Conservation (phyloP, 306 rosid genomes). For the Cucurbita pepo region DNA sequence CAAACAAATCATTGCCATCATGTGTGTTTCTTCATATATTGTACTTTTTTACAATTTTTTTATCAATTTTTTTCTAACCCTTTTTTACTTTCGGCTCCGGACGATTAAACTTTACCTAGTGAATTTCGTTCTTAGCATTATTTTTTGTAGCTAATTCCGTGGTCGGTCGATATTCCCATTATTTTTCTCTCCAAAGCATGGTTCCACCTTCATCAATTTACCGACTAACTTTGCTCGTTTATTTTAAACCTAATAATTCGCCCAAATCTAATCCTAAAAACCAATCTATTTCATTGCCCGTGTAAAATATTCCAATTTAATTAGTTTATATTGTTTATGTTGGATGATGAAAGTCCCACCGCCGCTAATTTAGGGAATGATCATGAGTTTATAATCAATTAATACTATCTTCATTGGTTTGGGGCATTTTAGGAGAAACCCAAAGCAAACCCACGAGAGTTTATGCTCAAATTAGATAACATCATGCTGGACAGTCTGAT, state of each 20-base stretch:
- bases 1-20: slow-evolving; percentile 2
- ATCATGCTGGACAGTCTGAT: too few species aligned
- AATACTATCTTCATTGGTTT: too few species aligned
- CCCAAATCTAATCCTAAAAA: not conserved
- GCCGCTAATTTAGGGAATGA: too few species aligned
- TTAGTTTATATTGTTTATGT: too few species aligned
- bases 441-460: too few species aligned
- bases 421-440: too few species aligned
- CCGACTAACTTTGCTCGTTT: not conserved
- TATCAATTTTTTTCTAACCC: not conserved
- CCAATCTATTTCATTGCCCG: too few species aligned
- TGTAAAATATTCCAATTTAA: not conserved
- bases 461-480: too few species aligned
- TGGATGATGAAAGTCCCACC: too few species aligned
- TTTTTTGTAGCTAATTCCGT: not conserved
- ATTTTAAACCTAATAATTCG: not conserved
- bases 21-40: not conserved
- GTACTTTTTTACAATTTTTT: not conserved
- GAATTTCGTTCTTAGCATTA: not conserved
- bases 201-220: not conserved
- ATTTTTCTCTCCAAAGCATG: not conserved
- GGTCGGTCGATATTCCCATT: not conserved
- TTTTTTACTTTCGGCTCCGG: not conserved
- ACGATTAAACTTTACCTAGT: not conserved
- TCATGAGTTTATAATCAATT: too few species aligned